Evolutionary conservation across 2,329 filamentous ascomycete species (phyloP), one percentile per base, ranked within the genome.

Genomic region (Penicillium expansum): DNA sequence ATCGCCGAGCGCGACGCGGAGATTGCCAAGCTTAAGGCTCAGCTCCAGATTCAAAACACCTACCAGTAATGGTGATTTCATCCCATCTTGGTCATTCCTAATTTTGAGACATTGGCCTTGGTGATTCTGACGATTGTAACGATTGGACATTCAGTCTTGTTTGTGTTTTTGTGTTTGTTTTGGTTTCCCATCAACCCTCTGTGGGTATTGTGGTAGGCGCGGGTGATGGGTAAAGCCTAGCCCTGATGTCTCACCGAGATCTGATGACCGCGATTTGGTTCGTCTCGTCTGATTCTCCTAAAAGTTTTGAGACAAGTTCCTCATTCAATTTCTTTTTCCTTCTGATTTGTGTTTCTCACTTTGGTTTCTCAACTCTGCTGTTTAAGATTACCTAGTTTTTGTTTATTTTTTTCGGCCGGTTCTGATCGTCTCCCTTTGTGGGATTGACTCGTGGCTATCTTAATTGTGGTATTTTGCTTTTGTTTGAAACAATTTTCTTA

Each of bases 401-500:
- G 37, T 49, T 51, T 56, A 42, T 57, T 58, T 62, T 64, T 59
- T 59, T 44, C 48, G 68, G 76, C 74, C 77, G 76, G 73, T 78
- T 80, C 79, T 81, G 79, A 80, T 69, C 59, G 79, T 81, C 78
- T 80, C 77, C 77, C 33, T 30, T 22, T 9, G 24, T 60, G 61
- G 73, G 75, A 77, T 80, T 76, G 79, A 81, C 79, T 80, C 79
- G 79, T 80, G 77, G 77, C 76, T 66, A 54, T 61, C 60, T 52
- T 62, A 49, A 61, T 48, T 48, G 48, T 64, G 60, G 61, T 42
- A 50, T 60, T 57, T 57, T 50, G 54, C 43, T 61, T 57, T 30
- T 60, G 38, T 48, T 48, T 39, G 10, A 54, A 49, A 49, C 39
- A 47, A 50, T 47, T 33, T n/a, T 35, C 8, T 55, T 45, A 42